Base-by-base conservation (phyloP, 371 early-diverging fungal genomes). In the Coemansia sp. region DNA sequence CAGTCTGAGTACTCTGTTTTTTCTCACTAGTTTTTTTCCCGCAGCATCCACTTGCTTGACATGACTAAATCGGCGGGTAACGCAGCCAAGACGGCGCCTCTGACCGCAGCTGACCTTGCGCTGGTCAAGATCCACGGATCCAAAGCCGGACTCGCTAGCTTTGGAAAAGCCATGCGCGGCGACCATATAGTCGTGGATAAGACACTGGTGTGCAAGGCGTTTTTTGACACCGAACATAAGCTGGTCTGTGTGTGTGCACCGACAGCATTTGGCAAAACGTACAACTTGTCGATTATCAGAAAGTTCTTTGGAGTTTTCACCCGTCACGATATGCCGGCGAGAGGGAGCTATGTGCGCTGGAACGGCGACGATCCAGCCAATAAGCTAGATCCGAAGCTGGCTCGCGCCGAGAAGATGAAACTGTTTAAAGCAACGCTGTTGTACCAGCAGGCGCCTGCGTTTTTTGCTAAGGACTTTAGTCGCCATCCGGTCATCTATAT, bases 401-500 rank as follows among this genome's bases (percentile, higher is more conserved):
- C 47, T 6, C 7, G 7, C 14, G 14, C 11, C 12, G 29, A 47
- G 39, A 9, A 11, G 4, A 8, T 1, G 12, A 24, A 29, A 12
- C 32, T 37, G 12, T 46, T 58, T 9, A 11, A 58, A 5, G 11
- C 2, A 2, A 34, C 12, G 16, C 50, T 62, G 18, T 14, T 62
- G 10, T 4, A 1, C 14, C 12, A 37, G 2, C 42, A 48, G 11
- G 42, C 10, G 46, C 53, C 43, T 1, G 63, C 3, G 34, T 55
- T 62, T 36, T 52, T 57, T 36, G 38, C 44, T 3, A 10, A 49
- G 32, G 43, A 42, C 42, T 65, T 56, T 53, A 49, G 43, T 36
- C 44, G 51, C 16, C 49, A 55, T 39, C 57, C 57, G 43, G 61
- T 61, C 12, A 44, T 61, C 16, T 37, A 16, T 24, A 9, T 61